A percentile compares a stretch with the other conserved stretches of the same genome.
These are phyloP conservation scores for Rosa persica DNA, from an alignment of 306 rosid genomes.

Conservation along the genomic window DNA sequence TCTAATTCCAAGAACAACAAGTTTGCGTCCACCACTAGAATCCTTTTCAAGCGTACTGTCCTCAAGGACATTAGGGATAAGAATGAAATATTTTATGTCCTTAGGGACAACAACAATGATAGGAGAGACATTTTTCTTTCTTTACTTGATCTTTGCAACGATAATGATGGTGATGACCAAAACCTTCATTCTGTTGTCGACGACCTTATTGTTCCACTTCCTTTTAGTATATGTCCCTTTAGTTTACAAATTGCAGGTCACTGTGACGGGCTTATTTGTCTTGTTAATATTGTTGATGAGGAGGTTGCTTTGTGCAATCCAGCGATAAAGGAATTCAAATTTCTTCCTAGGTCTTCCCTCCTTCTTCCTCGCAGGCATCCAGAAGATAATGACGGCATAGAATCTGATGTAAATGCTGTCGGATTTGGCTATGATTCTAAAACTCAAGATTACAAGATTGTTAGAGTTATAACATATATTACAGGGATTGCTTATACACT, in stretches of 20 bases:
- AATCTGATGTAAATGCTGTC: neutral
- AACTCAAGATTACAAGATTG: neutral
- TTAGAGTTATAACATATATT: neutral
- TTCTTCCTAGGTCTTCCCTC: neutral
- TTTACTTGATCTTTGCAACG: neutral
- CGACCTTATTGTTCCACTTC: neutral
- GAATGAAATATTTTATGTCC: neutral
- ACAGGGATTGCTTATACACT: neutral
- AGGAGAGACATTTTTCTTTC: neutral
- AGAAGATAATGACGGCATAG: neutral
- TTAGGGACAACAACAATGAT: neutral
- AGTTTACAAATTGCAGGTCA: neutral
- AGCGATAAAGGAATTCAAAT: neutral
- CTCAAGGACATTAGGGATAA: neutral
- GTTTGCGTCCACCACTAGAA: neutral
- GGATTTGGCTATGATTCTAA: neutral
- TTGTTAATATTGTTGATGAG: neutral
- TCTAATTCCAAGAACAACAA: neutral
- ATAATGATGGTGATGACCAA: neutral
- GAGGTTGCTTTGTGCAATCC: neutral
- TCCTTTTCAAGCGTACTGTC: neutral
- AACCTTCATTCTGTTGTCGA: neutral
- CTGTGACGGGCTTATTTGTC: neutral
- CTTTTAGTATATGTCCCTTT: neutral
- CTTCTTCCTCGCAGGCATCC: neutral